Percentiles rank a stretch among this genome's conserved stretches.
These are phyloP conservation scores for Prunus salicina DNA, from an alignment of 306 rosid species.

Conservation along the genomic window DNA sequence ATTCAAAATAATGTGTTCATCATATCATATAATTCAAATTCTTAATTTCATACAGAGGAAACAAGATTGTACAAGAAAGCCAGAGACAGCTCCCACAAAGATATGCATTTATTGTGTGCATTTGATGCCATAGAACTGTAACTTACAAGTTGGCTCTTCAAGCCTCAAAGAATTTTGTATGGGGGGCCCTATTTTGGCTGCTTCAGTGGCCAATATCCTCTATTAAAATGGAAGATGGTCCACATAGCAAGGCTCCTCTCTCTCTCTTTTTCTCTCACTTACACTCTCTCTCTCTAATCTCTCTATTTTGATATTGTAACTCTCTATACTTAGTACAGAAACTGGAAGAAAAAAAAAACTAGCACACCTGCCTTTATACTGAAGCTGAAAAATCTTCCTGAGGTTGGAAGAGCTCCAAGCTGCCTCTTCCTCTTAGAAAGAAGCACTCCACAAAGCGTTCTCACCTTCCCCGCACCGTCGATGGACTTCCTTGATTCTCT, in stretches of 20 bases:
- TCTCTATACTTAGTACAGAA: conserved; percentile 43
- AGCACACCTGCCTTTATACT: conserved; percentile 27
- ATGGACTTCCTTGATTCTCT: conserved; percentile 93
- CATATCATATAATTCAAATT: conserved; percentile 10
- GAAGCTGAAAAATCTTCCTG: conserved; percentile 42
- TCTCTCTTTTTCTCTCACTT: background rate
- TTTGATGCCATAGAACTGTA: conserved; percentile 62
- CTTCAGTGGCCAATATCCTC: conserved; percentile 60
- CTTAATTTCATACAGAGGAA: background rate
- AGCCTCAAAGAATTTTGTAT: conserved; percentile 67
- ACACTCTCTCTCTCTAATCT: conserved; percentile 16
- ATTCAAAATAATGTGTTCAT: conserved; percentile 13
- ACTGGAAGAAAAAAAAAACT: conserved; percentile 3
- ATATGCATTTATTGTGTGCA: conserved; percentile 50
- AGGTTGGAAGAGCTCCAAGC: conserved; percentile 58
- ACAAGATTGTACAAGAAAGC: conserved; percentile 32
- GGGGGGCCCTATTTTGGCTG: conserved; percentile 47
- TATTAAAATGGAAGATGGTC: conserved; percentile 64
- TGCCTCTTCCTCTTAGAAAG: conserved; percentile 45
- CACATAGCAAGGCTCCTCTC: conserved; percentile 36
- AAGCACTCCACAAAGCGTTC: conserved; percentile 82
- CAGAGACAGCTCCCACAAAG: conserved; percentile 41
- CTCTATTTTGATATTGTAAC: conserved; percentile 32
- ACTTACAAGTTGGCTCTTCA: conserved; percentile 64
- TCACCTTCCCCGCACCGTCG: conserved; percentile 96